Conservation (phyloP, 2,329 filamentous ascomycete genomes). For the Fusarium cicatricum region DNA sequence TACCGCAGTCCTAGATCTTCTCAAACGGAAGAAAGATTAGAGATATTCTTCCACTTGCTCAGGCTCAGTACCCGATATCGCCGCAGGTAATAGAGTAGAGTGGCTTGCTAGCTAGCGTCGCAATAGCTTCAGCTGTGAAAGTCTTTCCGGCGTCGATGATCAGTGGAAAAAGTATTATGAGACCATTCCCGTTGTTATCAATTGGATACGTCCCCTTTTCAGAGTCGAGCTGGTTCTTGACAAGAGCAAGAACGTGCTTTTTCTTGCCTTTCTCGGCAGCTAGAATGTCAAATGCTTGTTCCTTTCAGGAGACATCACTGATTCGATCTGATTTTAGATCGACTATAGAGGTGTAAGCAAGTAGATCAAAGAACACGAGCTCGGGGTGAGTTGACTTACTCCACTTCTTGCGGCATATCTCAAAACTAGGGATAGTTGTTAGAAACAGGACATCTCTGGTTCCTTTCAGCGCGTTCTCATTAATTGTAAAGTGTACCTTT, state of each 20-base stretch:
- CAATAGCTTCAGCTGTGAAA: conserved; percentile 15
- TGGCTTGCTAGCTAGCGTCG: conserved; percentile 7
- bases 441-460: conserved; percentile 10
- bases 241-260: conserved; percentile 3
- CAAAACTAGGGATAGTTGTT: neutral
- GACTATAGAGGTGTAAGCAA: neutral
- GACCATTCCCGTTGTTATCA: neutral
- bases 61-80: conserved; percentile 15
- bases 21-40: neutral
- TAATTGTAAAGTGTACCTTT: neutral
- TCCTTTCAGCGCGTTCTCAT: neutral
- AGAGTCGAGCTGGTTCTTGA: conserved; percentile 9
- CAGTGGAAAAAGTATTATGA: neutral
- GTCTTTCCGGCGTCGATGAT: conserved; percentile 6
- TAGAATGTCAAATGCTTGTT: neutral
- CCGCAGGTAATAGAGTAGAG: conserved; percentile 18
- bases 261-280: conserved; percentile 11
- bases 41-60: conserved; percentile 6
- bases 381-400: neutral
- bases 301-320: conserved; percentile 3
- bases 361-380: no score
- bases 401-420: conserved; percentile 16
- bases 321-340: conserved; percentile 9
- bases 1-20: conserved; percentile 5
- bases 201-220: conserved; percentile 10